Evolutionary conservation across 495 filamentous ascomycete species (phyloP), one percentile per base, ranked within the genome.

Genomic region (Penicillium coffeae): DNA sequence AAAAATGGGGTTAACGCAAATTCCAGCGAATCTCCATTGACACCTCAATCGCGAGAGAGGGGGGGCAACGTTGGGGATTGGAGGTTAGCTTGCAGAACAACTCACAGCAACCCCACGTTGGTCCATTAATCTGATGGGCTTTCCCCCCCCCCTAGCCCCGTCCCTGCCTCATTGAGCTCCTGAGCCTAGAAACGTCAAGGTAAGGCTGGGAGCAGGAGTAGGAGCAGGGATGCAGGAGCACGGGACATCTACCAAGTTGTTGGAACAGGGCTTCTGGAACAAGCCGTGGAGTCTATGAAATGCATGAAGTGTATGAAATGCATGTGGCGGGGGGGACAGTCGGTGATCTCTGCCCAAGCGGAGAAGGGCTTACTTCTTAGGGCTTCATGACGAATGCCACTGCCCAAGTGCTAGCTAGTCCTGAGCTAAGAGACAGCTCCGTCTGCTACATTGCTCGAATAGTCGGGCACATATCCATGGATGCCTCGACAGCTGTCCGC

Each of bases 51-150:
- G 35, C 8, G 13, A 47, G 27, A 41, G 38, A 22, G 36, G 10
- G 10, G 25, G 25, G 25, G 25, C 25, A 30, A 30, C 5, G 18
- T 45, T 27, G 37, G 16, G 43, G 46, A 63, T 63, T 63, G 50
- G 52, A 52, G 47, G 38, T 30, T 35, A 42, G 50, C 25, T 30
- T 30, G 53, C 36, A 55, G 58, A 62, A 69, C 68, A 65, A 71
- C 63, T 68, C 64, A 71, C 47, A 52, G 52, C 43, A 46, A 22
- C 54, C 57, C 50, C 54, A 59, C 52, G 52, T 63, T 47, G 45
- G 46, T 30, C 25, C 25, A 30, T 30, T 50, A 16, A 53, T 46
- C 45, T 41, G 19, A 36, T 36, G 22, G 4, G 25, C 25, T 5
- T 4, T 4, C 5, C 25, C 10, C 5, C 25, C 25, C 25, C 25